Percentiles rank a stretch among this genome's conserved stretches.
phyloP scores from a whole-genome alignment of 2,329 filamentous ascomycete species.

The Trichoderma lentiforme region DNA sequence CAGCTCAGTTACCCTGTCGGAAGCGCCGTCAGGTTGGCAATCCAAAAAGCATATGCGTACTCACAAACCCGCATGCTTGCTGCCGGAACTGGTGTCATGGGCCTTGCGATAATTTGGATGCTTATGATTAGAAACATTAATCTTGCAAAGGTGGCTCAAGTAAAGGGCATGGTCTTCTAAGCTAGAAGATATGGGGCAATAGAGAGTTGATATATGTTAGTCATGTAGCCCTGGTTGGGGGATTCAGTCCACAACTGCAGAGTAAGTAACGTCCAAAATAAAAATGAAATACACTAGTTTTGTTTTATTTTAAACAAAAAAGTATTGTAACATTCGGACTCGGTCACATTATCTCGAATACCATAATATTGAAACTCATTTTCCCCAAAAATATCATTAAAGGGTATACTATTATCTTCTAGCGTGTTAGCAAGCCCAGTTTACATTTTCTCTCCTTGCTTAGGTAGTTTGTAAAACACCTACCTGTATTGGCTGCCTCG shows the following conservation, averaged over 20 bases:
- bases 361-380: neutral
- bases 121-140: slow-evolving; percentile 32
- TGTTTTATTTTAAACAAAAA: neutral
- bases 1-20: slow-evolving; percentile 41
- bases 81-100: slow-evolving; percentile 33
- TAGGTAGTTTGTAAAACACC: too few relatives aligned
- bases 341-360: neutral
- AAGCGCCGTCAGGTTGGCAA: slow-evolving; percentile 39
- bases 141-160: slow-evolving; percentile 30
- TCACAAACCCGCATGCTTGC: slow-evolving; percentile 42
- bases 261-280: neutral
- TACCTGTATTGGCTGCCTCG: too few relatives aligned
- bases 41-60: slow-evolving; percentile 46
- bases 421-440: too few relatives aligned
- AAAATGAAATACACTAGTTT: too few relatives aligned
- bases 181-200: neutral
- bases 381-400: neutral
- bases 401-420: too few relatives aligned
- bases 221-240: neutral
- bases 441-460: too few relatives aligned
- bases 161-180: slow-evolving; percentile 32
- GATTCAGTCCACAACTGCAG: neutral
- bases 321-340: neutral
- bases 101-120: slow-evolving; percentile 28
- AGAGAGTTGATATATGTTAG: neutral